Conservation (phyloP, 306 rosid genomes). For the Vigna radiata region DNA sequence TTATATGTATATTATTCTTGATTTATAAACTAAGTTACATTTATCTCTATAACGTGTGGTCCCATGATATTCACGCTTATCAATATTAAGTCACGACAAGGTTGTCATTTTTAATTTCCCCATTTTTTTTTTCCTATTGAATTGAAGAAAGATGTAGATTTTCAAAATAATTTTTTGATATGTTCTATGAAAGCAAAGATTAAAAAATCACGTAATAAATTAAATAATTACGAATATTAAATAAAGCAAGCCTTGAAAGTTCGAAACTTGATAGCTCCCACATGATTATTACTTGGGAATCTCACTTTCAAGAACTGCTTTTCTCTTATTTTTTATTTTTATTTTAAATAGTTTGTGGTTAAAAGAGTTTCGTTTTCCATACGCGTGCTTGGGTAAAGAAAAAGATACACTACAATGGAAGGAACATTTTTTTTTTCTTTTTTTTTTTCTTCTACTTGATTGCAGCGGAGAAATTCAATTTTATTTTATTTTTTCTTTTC, state of each 20-base stretch:
- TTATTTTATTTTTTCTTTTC: neutral
- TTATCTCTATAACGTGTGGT: slow-evolving; percentile 44
- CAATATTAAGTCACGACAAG: slow-evolving; percentile 36
- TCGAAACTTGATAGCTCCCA: slow-evolving; percentile 53
- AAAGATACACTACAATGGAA: slow-evolving; percentile 21
- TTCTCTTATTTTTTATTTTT: slow-evolving; percentile 18
- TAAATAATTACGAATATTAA: neutral
- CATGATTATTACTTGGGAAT: slow-evolving; percentile 64
- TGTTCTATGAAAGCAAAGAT: slow-evolving; percentile 39
- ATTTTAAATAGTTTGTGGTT: slow-evolving; percentile 23
- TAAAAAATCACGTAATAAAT: slow-evolving; percentile 27
- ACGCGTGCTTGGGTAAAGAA: slow-evolving; percentile 45
- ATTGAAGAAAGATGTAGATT: slow-evolving; percentile 33
- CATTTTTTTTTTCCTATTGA: neutral
- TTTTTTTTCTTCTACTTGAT: slow-evolving; percentile 23
- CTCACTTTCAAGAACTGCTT: slow-evolving; percentile 48
- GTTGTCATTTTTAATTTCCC: slow-evolving; percentile 19
- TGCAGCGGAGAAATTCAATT: slow-evolving; percentile 13
- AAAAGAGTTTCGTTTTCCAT: slow-evolving; percentile 47
- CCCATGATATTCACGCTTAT: slow-evolving; percentile 47
- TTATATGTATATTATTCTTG: slow-evolving; percentile 51
- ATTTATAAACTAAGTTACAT: slow-evolving; percentile 15
- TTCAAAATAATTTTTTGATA: slow-evolving; percentile 52
- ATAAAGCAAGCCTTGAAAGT: slow-evolving; percentile 43
- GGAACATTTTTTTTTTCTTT: neutral